A percentile compares a stretch with the other conserved stretches of the same genome.
Conservation (phyloP, 2,329 filamentous ascomycete genomes). For the Aaosphaeria pasadenensis region DNA sequence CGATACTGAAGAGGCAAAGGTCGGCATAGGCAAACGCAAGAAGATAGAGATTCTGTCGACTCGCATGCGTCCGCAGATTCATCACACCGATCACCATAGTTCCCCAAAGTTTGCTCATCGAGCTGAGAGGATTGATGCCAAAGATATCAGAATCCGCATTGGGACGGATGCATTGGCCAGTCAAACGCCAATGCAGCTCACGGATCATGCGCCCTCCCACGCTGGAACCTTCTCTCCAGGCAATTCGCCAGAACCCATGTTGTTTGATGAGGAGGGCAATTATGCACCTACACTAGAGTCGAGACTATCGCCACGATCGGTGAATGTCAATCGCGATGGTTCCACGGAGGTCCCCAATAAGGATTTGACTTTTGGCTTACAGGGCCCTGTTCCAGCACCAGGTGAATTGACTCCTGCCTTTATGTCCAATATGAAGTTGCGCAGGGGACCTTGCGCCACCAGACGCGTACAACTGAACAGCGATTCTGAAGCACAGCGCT, state of each 20-base stretch:
- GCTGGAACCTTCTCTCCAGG: slow-evolving; percentile 5
- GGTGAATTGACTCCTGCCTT: no score
- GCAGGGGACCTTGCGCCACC: no score
- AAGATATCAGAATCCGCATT: slow-evolving; percentile 33
- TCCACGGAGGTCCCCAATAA: no score
- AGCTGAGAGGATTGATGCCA: slow-evolving; percentile 7
- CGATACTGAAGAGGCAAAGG: slow-evolving; percentile 21
- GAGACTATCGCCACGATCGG: not conserved
- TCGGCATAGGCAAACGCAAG: slow-evolving; percentile 31
- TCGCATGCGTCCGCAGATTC: no score
- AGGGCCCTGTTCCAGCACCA: no score
- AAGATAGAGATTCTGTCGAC: slow-evolving; percentile 8
- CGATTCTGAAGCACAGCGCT: no score
- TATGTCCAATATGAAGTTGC: no score
- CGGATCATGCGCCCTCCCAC: slow-evolving; percentile 7
- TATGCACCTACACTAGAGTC: slow-evolving; percentile 5
- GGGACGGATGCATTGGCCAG: slow-evolving; percentile 33
- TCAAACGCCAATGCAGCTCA: slow-evolving; percentile 10
- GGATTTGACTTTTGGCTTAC: no score
- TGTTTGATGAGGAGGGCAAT: slow-evolving; percentile 28
- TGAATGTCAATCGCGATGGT: not conserved
- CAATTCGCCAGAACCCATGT: slow-evolving; percentile 32
- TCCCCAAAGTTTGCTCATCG: slow-evolving; percentile 8
- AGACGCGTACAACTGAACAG: no score
- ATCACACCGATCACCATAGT: slow-evolving; percentile 2